Evolutionary conservation across 805 yeast genomes (phyloP).

Genomic region (Kodamaea neixiangensis): DNA sequence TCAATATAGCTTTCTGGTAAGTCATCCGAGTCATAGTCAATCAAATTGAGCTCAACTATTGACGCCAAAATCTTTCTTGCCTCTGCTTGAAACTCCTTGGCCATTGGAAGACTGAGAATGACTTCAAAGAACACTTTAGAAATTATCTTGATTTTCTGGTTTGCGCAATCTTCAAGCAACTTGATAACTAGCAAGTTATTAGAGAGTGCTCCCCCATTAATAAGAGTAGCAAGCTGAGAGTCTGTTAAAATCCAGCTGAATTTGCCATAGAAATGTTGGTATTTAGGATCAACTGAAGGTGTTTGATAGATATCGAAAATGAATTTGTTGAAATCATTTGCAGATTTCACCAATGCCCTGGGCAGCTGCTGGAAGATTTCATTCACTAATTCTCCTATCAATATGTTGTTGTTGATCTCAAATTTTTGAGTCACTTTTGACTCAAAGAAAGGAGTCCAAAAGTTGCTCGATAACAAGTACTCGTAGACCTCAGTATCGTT

Average conservation of each 20-base stretch:
- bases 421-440: conserved; percentile 16
- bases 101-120: background rate
- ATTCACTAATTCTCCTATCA: conserved; percentile 23
- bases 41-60: background rate
- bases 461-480: conserved; percentile 23
- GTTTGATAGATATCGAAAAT: conserved; percentile 13
- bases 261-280: conserved; percentile 20
- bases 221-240: conserved; percentile 19
- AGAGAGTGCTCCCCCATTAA: conserved; percentile 6
- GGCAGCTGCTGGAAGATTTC: conserved; percentile 38
- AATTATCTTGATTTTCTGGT: background rate
- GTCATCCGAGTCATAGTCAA: background rate
- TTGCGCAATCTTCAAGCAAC: conserved; percentile 6
- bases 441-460: conserved; percentile 28
- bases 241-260: conserved; percentile 30
- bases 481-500: conserved; percentile 15
- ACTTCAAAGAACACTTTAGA: background rate
- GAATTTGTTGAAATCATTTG: conserved; percentile 14
- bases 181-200: background rate
- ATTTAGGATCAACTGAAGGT: conserved; percentile 6
- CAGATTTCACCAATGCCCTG: background rate
- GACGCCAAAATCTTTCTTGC: background rate
- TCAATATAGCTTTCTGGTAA: background rate
- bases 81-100: background rate
- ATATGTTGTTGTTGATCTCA: conserved; percentile 11